A percentile compares a stretch with the other conserved stretches of the same genome.
phyloP scores from a whole-genome alignment of 192 early-diverging fungal species.

The Podila epicladia region DNA sequence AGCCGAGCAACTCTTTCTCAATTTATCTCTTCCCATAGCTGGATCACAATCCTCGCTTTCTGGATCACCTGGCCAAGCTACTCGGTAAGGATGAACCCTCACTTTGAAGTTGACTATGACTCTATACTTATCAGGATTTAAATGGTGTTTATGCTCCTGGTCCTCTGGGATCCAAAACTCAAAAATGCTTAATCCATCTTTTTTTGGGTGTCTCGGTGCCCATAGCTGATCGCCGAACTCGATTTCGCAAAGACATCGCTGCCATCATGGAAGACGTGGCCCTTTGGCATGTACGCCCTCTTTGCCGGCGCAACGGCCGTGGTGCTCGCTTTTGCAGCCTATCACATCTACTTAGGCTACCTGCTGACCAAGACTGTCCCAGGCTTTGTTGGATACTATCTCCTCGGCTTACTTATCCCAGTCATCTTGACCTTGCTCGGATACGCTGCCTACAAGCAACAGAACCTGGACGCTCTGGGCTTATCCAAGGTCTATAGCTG shows the following conservation, averaged over 20 bases:
- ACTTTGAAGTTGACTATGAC: background rate
- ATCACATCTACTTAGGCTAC: constrained; percentile 60
- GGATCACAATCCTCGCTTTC: constrained; percentile 46
- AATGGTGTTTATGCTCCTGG: background rate
- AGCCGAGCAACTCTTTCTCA: background rate
- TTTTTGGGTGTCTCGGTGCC: constrained; percentile 26
- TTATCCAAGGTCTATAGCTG: constrained; percentile 29
- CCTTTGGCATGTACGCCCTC: constrained; percentile 70
- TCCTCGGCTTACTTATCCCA: constrained; percentile 57
- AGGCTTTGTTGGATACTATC: constrained; percentile 57
- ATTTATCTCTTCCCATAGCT: constrained; percentile 7
- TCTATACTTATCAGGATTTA: background rate
- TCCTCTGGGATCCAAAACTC: constrained; percentile 14
- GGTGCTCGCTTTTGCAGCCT: constrained; percentile 70
- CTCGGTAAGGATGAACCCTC: constrained; percentile 18
- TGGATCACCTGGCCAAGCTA: constrained; percentile 52
- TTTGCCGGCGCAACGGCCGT: constrained; percentile 63
- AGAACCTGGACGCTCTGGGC: constrained; percentile 48
- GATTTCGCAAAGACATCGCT: constrained; percentile 76
- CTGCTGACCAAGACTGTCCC: constrained; percentile 26
- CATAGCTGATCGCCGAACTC: constrained; percentile 67
- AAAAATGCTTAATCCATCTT: constrained; percentile 48
- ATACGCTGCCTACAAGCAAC: constrained; percentile 50
- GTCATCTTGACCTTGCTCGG: constrained; percentile 44
- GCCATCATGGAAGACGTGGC: constrained; percentile 69